These are phyloP conservation scores for Annulohypoxylon stygium DNA, from an alignment of 495 filamentous ascomycete species.

Conservation along the genomic window DNA sequence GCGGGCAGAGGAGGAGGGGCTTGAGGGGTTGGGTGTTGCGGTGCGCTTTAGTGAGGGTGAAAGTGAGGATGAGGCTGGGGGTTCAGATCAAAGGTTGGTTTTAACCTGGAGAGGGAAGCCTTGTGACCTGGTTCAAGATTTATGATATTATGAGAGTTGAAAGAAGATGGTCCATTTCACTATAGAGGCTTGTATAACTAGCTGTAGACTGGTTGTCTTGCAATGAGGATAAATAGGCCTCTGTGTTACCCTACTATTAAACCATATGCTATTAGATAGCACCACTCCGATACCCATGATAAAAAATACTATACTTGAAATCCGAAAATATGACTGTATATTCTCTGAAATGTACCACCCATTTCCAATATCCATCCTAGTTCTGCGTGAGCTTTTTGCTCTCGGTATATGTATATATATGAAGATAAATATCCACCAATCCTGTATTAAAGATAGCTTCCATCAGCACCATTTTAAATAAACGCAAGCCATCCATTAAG, in stretches of 20 bases:
- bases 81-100: constrained; percentile 51
- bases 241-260: neutral
- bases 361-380: neutral
- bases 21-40: constrained; percentile 73
- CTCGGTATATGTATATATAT: neutral
- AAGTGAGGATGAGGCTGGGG: constrained; percentile 35
- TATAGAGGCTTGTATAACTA: neutral
- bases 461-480: neutral
- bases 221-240: neutral
- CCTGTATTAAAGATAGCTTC: neutral
- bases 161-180: neutral
- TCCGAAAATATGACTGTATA: neutral
- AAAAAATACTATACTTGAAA: neutral
- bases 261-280: neutral
- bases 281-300: neutral
- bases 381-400: constrained; percentile 13
- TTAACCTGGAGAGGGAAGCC: constrained; percentile 71
- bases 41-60: constrained; percentile 59
- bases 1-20: constrained; percentile 70
- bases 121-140: constrained; percentile 14
- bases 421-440: constrained; percentile 1
- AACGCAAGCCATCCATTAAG: neutral
- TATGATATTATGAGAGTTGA: neutral
- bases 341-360: neutral
- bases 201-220: neutral